Percentiles rank a stretch among this genome's conserved stretches.
Conservation (phyloP, 805 yeast species). For the Wickerhamomyces mucosus region DNA sequence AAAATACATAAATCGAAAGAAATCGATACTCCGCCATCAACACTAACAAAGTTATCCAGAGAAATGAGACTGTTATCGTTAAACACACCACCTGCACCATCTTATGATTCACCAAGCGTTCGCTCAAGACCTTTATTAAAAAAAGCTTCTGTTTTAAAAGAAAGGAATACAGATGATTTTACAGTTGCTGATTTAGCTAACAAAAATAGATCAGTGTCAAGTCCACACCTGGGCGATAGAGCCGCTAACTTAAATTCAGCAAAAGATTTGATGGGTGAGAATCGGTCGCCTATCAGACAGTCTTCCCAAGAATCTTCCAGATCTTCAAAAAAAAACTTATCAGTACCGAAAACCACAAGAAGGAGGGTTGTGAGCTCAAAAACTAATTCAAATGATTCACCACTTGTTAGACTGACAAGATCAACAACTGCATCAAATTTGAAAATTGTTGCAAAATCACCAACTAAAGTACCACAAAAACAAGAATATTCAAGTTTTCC, state of each 20-base stretch:
- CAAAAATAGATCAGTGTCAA: no score
- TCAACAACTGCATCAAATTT: conserved; percentile 17
- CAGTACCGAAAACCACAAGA: conserved; percentile 1
- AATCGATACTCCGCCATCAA: conserved; percentile 9
- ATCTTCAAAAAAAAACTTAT: conserved; percentile 8
- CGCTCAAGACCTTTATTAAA: no score
- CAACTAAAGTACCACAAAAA: no score
- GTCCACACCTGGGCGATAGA: background rate
- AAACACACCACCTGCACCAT: conserved; percentile 3
- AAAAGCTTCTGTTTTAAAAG: no score
- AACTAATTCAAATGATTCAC: conserved; percentile 10
- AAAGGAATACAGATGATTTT: no score
- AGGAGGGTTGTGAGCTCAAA: no score
- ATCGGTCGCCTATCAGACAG: no score
- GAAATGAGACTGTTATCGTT: conserved; percentile 9
- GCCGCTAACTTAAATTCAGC: background rate
- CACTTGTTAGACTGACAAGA: conserved; percentile 16
- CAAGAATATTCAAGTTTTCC: conserved; percentile 4
- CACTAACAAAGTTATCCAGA: conserved; percentile 11
- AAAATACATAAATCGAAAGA: background rate
- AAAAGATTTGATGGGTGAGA: no score
- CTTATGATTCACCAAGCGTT: background rate
- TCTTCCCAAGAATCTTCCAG: conserved; percentile 3
- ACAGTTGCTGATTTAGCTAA: no score
- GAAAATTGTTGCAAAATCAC: conserved; percentile 4